Evolutionary conservation across 2,329 filamentous ascomycete genomes (phyloP).

Genomic region (Phialophora tarda): DNA sequence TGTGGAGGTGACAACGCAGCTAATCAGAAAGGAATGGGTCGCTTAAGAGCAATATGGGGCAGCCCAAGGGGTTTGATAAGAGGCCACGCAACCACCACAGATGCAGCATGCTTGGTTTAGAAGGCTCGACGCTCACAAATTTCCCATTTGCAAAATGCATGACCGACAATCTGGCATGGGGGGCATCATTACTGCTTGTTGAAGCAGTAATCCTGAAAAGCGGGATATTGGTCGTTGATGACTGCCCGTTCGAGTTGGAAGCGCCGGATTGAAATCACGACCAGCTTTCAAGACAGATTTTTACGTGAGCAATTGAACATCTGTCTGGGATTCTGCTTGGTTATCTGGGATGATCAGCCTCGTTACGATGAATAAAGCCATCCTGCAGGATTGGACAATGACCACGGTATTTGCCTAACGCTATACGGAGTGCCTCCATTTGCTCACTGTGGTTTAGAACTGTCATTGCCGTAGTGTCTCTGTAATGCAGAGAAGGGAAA

Average conservation of each 20-base stretch:
- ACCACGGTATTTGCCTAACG: background rate
- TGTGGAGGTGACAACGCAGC: conserved; percentile 1
- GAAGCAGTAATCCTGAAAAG: background rate
- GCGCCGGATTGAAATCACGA: background rate
- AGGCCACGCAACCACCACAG: conserved; percentile 1
- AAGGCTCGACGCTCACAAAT: background rate
- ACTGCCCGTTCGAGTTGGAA: background rate
- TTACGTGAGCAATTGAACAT: background rate
- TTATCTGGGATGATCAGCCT: background rate
- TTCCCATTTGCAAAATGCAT: background rate
- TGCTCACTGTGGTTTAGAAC: no score
- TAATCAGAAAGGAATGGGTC: background rate
- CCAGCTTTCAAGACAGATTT: background rate
- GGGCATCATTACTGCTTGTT: background rate
- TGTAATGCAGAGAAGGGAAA: background rate
- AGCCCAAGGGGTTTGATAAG: background rate
- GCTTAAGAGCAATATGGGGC: background rate
- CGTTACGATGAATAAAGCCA: background rate
- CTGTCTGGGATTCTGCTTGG: background rate
- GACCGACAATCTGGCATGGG: background rate
- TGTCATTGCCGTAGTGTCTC: background rate
- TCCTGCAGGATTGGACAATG: background rate
- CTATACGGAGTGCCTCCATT: no score
- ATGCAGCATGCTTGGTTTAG: background rate
- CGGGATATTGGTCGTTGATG: background rate